Conservation (phyloP, 139 green algal genomes). For the Yamagishiella unicocca region DNA sequence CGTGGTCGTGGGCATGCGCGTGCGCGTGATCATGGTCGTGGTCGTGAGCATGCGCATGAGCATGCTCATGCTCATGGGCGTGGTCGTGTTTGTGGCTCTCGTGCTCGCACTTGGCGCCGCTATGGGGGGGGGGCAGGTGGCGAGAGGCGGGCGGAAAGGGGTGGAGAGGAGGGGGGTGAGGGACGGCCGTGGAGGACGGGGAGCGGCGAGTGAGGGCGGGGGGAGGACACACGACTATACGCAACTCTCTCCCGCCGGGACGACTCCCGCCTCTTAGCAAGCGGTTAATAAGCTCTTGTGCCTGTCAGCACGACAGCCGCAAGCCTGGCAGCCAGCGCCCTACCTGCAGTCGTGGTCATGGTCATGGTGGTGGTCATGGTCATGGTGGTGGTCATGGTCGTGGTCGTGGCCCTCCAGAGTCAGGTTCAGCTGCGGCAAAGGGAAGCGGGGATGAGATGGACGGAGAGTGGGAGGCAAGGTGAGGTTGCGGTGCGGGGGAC, state of each 20-base stretch:
- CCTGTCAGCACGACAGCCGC: too few relatives aligned
- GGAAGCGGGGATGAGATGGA: not conserved
- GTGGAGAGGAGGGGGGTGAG: too few relatives aligned
- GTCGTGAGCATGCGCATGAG: constrained; percentile 22
- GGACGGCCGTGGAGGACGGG: not conserved
- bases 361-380: constrained; percentile 45
- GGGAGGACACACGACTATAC: too few relatives aligned
- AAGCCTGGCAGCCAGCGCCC: not conserved
- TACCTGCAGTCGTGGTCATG: constrained; percentile 50
- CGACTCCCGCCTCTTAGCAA: too few relatives aligned
- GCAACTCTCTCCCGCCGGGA: too few relatives aligned
- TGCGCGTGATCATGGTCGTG: constrained; percentile 54
- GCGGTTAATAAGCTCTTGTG: too few relatives aligned
- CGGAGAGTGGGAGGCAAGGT: too few relatives aligned
- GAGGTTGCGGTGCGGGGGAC: not conserved
- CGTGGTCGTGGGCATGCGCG: constrained; percentile 27
- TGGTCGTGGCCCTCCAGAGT: constrained; percentile 44
- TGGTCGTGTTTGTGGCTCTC: constrained; percentile 64
- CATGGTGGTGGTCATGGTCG: constrained; percentile 42
- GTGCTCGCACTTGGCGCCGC: constrained; percentile 38
- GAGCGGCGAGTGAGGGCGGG: too few relatives aligned
- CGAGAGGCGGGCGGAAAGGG: too few relatives aligned
- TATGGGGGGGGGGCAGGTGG: not conserved
- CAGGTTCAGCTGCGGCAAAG: constrained; percentile 16
- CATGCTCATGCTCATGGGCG: constrained; percentile 52